Evolutionary conservation across 202 grass and related monocot genomes (phyloP), one percentile per base, ranked within the genome.

Genomic region (Setaria italica): DNA sequence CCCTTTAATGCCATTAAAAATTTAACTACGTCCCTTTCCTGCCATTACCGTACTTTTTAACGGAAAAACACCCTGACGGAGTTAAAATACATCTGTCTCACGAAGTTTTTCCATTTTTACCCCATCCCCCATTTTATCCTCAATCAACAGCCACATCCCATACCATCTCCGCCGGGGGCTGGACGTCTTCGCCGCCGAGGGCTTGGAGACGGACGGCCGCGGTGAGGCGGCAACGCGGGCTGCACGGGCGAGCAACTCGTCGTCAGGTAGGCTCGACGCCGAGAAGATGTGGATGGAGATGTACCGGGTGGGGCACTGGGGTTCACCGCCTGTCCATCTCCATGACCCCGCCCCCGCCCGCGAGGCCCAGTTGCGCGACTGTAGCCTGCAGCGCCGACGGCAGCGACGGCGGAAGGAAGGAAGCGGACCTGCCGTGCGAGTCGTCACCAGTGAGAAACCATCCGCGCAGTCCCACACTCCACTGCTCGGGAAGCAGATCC

Each of bases 261-360:
- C 77, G 62, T 79, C 78, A 1, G 77, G 80, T 5, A 82, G 81
- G 21, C 84, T 78, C 79, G 90, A 87, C 71, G 84, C 59, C 20
- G 87, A 93, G 14, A 92, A 86, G 81, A 57, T 96, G 15, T 99
- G 91, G 97, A 74, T 85, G 58, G 97, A 99, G 85, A 82, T 99
- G 86, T 97, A 94, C 73, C 92, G 91, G 80, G 80, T 94, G 19
- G 97, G 97, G 11, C 90, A 92, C 1, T 99, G 94, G 97, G 97
- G 0, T 99, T 99, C 83, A 94, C 78, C 93, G 97, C 92, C 65
- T 99, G 50, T 99, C 97, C 82, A 88, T 99, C 85, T 94, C 97
- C 29, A 39, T 73, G 37, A 85, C 60, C 70, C 80, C 67, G 5
- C 20, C 53, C 1, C 49, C 57, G 10, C 78, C 79, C 6, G 16